phyloP scores from a whole-genome alignment of 495 filamentous ascomycete genomes.

The Bacidia rubella region DNA sequence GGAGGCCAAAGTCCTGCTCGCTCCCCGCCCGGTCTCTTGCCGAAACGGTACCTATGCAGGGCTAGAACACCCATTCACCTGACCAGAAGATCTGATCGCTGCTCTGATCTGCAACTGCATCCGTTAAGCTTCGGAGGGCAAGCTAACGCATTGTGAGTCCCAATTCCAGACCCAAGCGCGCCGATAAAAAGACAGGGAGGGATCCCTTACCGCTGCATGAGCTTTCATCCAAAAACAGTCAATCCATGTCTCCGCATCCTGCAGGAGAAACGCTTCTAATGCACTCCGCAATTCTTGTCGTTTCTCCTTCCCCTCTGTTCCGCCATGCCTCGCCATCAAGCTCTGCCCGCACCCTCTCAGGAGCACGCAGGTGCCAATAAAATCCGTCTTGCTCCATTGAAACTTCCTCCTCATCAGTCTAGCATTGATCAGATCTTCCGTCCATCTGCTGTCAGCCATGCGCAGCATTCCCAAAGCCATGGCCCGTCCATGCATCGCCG shows the following conservation, averaged over 20 bases:
- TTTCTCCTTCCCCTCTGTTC: not conserved
- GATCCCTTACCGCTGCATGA: not conserved
- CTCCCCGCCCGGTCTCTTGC: not conserved
- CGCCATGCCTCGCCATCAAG: not conserved
- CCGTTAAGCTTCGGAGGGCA: not conserved
- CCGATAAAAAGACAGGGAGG: not conserved
- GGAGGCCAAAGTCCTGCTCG: not conserved
- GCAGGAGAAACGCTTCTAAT: not conserved
- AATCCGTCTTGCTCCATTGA: not conserved
- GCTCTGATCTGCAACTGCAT: not conserved
- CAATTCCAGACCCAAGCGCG: not conserved
- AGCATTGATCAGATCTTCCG: not conserved
- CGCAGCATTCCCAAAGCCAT: not conserved
- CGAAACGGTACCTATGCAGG: not conserved
- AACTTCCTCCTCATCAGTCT: not conserved
- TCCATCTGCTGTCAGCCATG: not conserved
- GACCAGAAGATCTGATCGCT: not conserved
- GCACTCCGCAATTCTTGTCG: slow-evolving; percentile 3
- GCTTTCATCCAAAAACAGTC: not conserved
- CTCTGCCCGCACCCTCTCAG: not conserved
- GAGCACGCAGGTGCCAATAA: not conserved
- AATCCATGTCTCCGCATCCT: not conserved
- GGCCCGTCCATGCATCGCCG: not conserved
- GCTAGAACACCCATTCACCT: not conserved
- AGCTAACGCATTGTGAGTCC: not conserved